Base-by-base conservation (phyloP, 805 yeast species). In the Blastobotrys terrestris region DNA sequence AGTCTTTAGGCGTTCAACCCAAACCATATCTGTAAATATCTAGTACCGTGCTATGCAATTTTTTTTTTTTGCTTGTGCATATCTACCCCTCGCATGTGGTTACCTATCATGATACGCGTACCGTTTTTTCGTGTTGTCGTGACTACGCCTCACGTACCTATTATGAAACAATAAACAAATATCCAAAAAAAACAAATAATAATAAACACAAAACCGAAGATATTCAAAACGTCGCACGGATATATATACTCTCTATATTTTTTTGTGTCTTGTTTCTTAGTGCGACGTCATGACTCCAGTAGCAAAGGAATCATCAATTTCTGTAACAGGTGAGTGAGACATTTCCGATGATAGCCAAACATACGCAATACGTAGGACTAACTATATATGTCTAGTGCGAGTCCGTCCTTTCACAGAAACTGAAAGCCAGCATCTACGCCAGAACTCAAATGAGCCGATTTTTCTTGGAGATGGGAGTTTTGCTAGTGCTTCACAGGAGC, bases 391-490 rank as follows among this genome's bases (percentile, higher is more conserved):
- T 11, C 2, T 31, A 52, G 71, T 89, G 1, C 72, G 97, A 44
- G 90, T 89, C 5, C 73, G 97, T 53, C 97, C 97, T 1, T 87
- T 89, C 70, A 87, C 92, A 0, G 59, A 63, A 1, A 53, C 64
- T 0, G 96, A 89, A 67, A 61, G 65, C n/a, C 60, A 71, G 15
- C 77, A 74, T 49, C 68, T 84, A 41, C 70, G 78, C 1, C 67
- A 67, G 44, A 62, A 68, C 19, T 70, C 73, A 11, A 68, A 68
- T 20, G 74, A 73, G 46, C 63, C 63, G 39, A 58, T 73, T 19
- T 79, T 81, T 56, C 67, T 75, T 7, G 81, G 85, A 1, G 84
- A 78, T 58, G 86, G 84, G 1, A 75, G 82, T 6, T 68, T 81
- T 19, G 67, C 71, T 50, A 42, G 58, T 48, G 60, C 44, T 7